Conservation (phyloP, 2,329 filamentous ascomycete genomes). For the Blastomyces emzantsi region DNA sequence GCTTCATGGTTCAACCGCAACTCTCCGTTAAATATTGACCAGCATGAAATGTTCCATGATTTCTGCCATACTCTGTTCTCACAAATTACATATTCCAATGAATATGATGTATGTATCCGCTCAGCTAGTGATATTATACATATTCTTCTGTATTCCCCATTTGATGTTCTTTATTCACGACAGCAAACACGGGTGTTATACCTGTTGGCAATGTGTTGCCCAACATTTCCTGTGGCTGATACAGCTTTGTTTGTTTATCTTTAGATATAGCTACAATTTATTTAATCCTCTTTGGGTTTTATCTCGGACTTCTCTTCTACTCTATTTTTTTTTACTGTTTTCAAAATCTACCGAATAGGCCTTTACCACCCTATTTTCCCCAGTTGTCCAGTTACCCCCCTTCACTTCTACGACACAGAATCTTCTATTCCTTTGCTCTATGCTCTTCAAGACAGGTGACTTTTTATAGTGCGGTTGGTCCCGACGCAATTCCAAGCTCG, state of each 20-base stretch:
- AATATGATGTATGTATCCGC: background rate
- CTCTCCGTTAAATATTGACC: background rate
- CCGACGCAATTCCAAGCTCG: too few species aligned
- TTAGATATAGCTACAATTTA: background rate
- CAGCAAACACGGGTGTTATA: background rate
- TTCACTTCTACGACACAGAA: too few species aligned
- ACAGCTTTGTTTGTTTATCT: background rate
- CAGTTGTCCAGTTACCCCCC: background rate
- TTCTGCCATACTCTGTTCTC: background rate
- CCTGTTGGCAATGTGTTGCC: background rate
- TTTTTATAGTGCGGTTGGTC: background rate
- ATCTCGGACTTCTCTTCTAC: background rate
- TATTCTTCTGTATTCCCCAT: background rate
- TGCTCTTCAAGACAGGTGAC: background rate
- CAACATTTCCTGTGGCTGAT: background rate
- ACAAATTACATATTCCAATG: background rate
- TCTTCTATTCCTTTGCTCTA: background rate
- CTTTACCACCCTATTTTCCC: background rate
- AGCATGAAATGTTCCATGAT: background rate
- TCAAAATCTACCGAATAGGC: background rate
- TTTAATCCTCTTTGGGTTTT: background rate
- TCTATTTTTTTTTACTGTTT: background rate
- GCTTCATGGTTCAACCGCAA: background rate
- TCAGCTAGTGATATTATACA: background rate
- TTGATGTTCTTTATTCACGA: background rate